Evolutionary conservation across 148 eudicot species (phyloP), one percentile per base, ranked within the genome.

Genomic region (Cornus suecica): DNA sequence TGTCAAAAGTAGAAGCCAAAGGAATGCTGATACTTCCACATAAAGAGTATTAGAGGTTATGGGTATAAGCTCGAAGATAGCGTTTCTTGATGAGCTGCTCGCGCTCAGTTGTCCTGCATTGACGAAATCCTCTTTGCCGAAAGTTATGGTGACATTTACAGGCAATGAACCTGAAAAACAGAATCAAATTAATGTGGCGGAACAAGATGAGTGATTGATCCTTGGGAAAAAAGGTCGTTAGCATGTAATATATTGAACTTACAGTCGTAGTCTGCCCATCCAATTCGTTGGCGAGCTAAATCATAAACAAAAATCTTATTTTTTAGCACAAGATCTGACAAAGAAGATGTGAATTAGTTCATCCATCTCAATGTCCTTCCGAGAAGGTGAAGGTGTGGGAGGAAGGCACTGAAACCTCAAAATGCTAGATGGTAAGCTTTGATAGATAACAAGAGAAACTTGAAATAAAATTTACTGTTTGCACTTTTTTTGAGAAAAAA

Each of bases 231-330:
- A 42, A 41, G 25, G 70, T 10, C 24, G 54, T 48, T 58, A 18
- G 62, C 62, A 58, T 5, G 2, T 58, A 58, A 18, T 18, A 58
- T 18, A 58, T 18, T 24, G 20, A 48, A 87, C 98, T 93, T 88
- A 93, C 98, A 93, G 65, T 93, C 97, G 54, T 93, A 91, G 83
- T 90, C 87, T 7, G 97, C 91, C 98, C 98, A 93, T 71, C 98
- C 98, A 20, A 93, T 80, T 64, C 91, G 84, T 75, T 88, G 92
- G 52, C 72, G 88, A 77, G 86, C 86, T 42, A 93, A 71, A 81
- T 93, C 98, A 74, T 93, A 93, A 60, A 93, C 92, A 74, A 93
- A 79, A 42, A 93, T 89, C 82, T 90, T 93, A 77, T 91, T 94
- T 76, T 93, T 91, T 29, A 93, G 88, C 73, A 93, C 98, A 66